A percentile compares a stretch with the other conserved stretches of the same genome.
Evolutionary conservation across 257 asterid species (phyloP).

Genomic region (Lavandula angustifolia): DNA sequence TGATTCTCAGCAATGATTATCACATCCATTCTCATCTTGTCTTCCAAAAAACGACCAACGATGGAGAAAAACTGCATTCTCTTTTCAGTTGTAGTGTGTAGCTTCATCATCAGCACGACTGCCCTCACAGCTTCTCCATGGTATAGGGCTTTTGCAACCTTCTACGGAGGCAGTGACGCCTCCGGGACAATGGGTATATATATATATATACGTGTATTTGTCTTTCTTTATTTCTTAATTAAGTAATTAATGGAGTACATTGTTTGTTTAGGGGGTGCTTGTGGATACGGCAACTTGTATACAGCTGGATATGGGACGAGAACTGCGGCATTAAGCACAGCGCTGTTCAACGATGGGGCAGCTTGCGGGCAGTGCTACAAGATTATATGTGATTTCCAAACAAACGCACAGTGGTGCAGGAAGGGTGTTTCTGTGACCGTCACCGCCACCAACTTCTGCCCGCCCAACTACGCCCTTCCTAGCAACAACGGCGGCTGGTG

Average conservation of each 20-base stretch:
- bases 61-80: conserved; percentile 34
- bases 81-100: conserved; percentile 32
- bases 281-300: conserved; percentile 66
- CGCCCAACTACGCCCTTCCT: conserved; percentile 63
- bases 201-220: background rate
- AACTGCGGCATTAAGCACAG: conserved; percentile 73
- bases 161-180: conserved; percentile 72
- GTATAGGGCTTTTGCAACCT: conserved; percentile 57
- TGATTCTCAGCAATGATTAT: conserved; percentile 19
- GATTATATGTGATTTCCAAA: conserved; percentile 53
- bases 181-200: conserved; percentile 70
- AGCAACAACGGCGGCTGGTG: conserved; percentile 79
- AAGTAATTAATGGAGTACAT: too few species aligned
- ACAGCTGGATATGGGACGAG: conserved; percentile 54
- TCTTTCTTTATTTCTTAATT: too few species aligned
- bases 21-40: background rate
- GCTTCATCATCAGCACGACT: conserved; percentile 29
- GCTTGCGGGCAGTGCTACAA: conserved; percentile 68
- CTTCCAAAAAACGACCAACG: conserved; percentile 8
- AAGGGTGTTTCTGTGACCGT: conserved; percentile 55
- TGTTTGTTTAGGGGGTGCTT: conserved; percentile 59
- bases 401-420: conserved; percentile 48
- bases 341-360: conserved; percentile 58
- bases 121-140: conserved; percentile 52
- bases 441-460: conserved; percentile 74